Base-by-base conservation (phyloP, 495 filamentous ascomycete genomes). In the Elasticomyces elasticus region DNA sequence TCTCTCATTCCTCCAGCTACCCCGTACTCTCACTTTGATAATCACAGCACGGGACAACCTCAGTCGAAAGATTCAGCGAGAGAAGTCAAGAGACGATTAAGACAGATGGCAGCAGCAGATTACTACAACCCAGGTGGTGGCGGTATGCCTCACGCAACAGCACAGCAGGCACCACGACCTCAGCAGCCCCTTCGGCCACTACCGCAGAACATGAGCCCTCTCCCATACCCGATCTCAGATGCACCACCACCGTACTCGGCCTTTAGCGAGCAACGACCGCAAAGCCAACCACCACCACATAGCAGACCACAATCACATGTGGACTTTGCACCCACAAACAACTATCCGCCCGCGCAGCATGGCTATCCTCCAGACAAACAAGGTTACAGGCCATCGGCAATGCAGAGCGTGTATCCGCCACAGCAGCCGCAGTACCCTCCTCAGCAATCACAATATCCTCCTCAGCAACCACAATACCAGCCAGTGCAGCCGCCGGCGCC, bases 171-270 rank as follows among this genome's bases (percentile, higher is more conserved):
- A 19, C 51, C 28, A 13, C 33, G 27, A 9, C 56, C 49, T 17
- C 53, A 56, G 22, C 41, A 49, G 9, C 56, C 37, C n/a, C 52
- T 37, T n/a, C 44, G 20, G 3, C 27, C 37, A 20, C 26, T 46
- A 0, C 27, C 25, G 4, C 38, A 49, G 19, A 54, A 15, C 33
- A 37, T 30, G n/a, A 37, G 9, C 37, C 27, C 43, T 15, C 46
- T 58, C 17, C 56, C 58, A 6, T 61, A 61, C 28, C 58, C 58
- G 1, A 23, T 62, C n/a, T 58, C 54, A 1, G 59, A 62, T 23
- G 49, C 44, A 0, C 59, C 59, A 23, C 59, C 59, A 33, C 59
- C 59, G 17, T 62, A 62, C 54, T 35, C 47, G 10, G 26, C 33
- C 11, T 49, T 52, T 37, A 44, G 33, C 11, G 24, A 54, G 19